Evolutionary conservation across 2,329 filamentous ascomycete species (phyloP), one percentile per base, ranked within the genome.

Genomic region (Metarhizium sp.): DNA sequence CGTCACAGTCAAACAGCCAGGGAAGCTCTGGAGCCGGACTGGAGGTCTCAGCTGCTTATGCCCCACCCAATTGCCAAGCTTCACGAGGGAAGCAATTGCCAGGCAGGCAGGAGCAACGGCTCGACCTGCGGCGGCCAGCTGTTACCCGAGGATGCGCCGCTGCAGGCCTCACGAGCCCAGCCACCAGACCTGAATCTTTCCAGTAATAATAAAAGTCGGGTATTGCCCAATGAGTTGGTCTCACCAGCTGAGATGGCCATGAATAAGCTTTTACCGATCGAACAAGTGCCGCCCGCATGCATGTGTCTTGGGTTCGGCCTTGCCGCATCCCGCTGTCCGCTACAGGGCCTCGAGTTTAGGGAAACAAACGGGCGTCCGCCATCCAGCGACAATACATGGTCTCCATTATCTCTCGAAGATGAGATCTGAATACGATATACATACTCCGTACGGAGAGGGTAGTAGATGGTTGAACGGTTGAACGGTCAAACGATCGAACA

Each of bases 1-100:
- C 55, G 56, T 58, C 58, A 60, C 54, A 57, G 52, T 30, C 25
- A 4, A 25, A 18, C 34, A n/a, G 14, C 30, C n/a, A 46, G 18
- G 43, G 30, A 46, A 40, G 49, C 34, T 40, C 45, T 29, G 25
- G 18, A 20, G 6, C 11, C 6, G 3, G 7, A 45, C 42, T 45
- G 6, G n/a, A 45, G 42, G 10, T 10, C 16, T 30, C 45, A 30
- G 18, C 20, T 29, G 45, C 45, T 30, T 6, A 16, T 48, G 18
- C 25, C 45, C 25, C 20, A 29, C 25, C 18, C 25, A 11, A 13
- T 13, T 30, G 14, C 45, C 20, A 8, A 20, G 42, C 42, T 48
- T 20, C 45, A 16, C 42, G 32, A 48, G 25, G 25, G 25, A 25
- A 25, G 25, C 25, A 25, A 25, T 25, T 25, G 25, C 25, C 25